These are phyloP conservation scores for Datisca glomerata DNA, from an alignment of 306 rosid species.

Conservation along the genomic window DNA sequence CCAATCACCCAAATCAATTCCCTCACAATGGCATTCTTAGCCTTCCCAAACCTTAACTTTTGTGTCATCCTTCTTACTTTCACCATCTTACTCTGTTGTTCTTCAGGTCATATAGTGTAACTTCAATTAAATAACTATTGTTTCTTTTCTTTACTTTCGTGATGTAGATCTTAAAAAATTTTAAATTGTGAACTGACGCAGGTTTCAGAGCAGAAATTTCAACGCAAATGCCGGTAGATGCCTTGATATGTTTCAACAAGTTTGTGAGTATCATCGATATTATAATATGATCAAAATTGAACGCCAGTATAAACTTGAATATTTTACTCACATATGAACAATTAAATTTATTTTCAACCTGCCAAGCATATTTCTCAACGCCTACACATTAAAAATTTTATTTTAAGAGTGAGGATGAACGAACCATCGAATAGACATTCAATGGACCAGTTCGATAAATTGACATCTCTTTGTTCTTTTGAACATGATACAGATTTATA, in stretches of 20 bases:
- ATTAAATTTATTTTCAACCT: neutral
- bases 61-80: conserved; percentile 3
- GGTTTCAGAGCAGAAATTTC: conserved; percentile 23
- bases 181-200: neutral
- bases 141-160: neutral
- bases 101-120: conserved; percentile 21
- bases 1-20: conserved; percentile 2
- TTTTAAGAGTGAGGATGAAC: neutral
- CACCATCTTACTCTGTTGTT: conserved; percentile 13
- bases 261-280: conserved; percentile 21
- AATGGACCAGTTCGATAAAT: no score
- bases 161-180: neutral
- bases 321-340: neutral
- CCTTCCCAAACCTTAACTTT: conserved; percentile 7
- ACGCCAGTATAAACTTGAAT: neutral
- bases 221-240: conserved; percentile 29
- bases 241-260: conserved; percentile 36
- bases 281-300: neutral
- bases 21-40: conserved; percentile 23
- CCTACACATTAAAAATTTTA: neutral
- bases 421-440: no score
- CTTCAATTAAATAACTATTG: neutral
- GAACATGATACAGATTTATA: conserved; percentile 33
- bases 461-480: conserved; percentile 1
- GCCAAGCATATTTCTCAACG: neutral